Conservation (phyloP, 495 filamentous ascomycete genomes). For the Xylaria venustula region DNA sequence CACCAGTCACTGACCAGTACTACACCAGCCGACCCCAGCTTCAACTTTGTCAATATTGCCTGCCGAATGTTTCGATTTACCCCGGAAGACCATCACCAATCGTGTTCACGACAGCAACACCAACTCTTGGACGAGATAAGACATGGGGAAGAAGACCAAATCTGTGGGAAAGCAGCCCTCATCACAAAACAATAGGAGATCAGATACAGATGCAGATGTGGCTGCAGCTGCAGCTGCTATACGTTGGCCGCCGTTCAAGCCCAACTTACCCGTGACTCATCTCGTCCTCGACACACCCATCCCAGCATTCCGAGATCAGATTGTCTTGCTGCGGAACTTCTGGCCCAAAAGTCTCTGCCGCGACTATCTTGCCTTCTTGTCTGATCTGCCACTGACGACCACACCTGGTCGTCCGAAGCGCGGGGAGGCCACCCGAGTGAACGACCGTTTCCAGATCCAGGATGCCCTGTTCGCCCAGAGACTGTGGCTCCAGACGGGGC, state of each 20-base stretch:
- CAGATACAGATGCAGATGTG: neutral
- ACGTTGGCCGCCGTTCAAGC: slow-evolving; percentile 77
- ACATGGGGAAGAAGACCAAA: slow-evolving; percentile 9
- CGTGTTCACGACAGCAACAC: neutral
- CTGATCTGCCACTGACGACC: slow-evolving; percentile 70
- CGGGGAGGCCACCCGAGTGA: slow-evolving; percentile 82
- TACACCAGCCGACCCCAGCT: too few species aligned
- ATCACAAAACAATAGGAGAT: neutral
- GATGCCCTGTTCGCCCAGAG: slow-evolving; percentile 72
- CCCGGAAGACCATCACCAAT: neutral
- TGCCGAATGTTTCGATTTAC: neutral
- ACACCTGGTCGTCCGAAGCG: slow-evolving; percentile 83
- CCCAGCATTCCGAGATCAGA: slow-evolving; percentile 55
- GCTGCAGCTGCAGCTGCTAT: slow-evolving; percentile 32
- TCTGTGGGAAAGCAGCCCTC: neutral
- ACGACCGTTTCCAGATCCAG: slow-evolving; percentile 85
- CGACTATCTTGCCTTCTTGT: slow-evolving; percentile 75
- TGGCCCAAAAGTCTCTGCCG: slow-evolving; percentile 79
- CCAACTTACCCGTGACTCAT: slow-evolving; percentile 65
- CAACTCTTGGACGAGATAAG: neutral
- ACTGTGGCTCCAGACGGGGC: slow-evolving; percentile 65
- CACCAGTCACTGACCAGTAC: too few species aligned
- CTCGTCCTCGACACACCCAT: slow-evolving; percentile 60
- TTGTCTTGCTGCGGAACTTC: slow-evolving; percentile 74
- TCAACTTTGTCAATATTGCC: too few species aligned